phyloP scores from a whole-genome alignment of 148 eudicot species.

The Mesembryanthemum crystallinum region DNA sequence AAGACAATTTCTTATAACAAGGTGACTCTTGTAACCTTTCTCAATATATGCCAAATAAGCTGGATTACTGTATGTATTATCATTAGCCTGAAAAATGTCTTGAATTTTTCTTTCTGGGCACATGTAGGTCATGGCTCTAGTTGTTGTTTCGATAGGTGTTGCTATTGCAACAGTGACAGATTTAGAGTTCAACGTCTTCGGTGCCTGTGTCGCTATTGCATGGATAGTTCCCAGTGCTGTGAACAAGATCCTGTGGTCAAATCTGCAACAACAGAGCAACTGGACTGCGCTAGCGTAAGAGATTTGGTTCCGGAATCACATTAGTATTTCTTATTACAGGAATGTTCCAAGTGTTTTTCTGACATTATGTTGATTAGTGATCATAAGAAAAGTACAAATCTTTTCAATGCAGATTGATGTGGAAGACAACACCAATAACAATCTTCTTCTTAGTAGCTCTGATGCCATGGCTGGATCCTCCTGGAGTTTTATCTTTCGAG shows the following conservation, averaged over 20 bases:
- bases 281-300: constrained; percentile 96
- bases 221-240: constrained; percentile 92
- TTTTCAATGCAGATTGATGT: constrained; percentile 68
- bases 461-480: constrained; percentile 89
- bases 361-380: neutral
- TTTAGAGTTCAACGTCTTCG: constrained; percentile 72
- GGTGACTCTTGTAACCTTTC: constrained; percentile 30
- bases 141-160: constrained; percentile 69
- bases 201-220: constrained; percentile 71
- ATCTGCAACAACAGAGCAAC: constrained; percentile 74
- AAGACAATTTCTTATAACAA: constrained; percentile 60
- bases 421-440: constrained; percentile 88
- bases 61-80: too few relatives aligned
- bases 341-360: neutral
- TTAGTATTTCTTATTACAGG: neutral
- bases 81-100: neutral
- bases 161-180: constrained; percentile 93
- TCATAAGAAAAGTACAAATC: neutral
- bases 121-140: constrained; percentile 68
- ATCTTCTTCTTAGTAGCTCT: constrained; percentile 69
- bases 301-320: neutral
- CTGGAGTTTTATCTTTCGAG: constrained; percentile 66
- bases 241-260: constrained; percentile 85
- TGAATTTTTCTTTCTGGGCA: neutral
- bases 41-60: neutral